Conservation (phyloP, 495 filamentous ascomycete species). For the Penicillium riverlandense region DNA sequence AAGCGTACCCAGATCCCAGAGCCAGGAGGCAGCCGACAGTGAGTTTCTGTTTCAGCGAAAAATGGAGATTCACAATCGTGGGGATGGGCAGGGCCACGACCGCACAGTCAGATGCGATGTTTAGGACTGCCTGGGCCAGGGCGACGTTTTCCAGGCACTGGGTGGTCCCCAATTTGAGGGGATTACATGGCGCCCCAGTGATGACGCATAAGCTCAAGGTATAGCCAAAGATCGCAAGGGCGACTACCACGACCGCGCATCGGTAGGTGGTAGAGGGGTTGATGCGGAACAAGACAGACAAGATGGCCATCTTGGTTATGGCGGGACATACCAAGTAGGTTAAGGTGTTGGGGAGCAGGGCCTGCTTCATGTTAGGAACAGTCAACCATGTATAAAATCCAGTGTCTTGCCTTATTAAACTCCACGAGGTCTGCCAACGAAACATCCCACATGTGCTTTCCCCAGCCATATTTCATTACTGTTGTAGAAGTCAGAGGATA, state of each 20-base stretch:
- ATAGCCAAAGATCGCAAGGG: conserved; percentile 9
- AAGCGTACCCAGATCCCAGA: conserved; percentile 11
- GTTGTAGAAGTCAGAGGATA: not conserved
- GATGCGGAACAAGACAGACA: conserved; percentile 13
- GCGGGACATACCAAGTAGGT: conserved; percentile 7
- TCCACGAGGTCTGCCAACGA: conserved; percentile 8
- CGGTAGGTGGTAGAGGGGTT: conserved; percentile 7
- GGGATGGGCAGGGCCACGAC: conserved; percentile 11
- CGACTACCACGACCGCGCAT: conserved; percentile 3
- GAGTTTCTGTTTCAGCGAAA: conserved; percentile 10
- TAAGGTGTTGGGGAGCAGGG: conserved; percentile 7
- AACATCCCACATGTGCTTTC: conserved; percentile 15
- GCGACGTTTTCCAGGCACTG: conserved; percentile 14
- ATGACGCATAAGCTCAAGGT: conserved; percentile 12
- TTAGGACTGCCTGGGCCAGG: conserved; percentile 7
- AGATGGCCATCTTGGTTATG: conserved; percentile 10
- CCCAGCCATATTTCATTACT: conserved; percentile 15
- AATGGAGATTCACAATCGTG: conserved; percentile 9
- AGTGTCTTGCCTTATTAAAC: conserved; percentile 3
- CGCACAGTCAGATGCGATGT: conserved; percentile 11
- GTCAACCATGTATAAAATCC: too few species aligned
- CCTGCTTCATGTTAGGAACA: not conserved
- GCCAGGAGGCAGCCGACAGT: conserved; percentile 10
- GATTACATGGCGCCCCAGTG: conserved; percentile 13
- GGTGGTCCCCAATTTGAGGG: conserved; percentile 9